Conservation (phyloP, 2,329 filamentous ascomycete species). For the Canariomyces notabilis region DNA sequence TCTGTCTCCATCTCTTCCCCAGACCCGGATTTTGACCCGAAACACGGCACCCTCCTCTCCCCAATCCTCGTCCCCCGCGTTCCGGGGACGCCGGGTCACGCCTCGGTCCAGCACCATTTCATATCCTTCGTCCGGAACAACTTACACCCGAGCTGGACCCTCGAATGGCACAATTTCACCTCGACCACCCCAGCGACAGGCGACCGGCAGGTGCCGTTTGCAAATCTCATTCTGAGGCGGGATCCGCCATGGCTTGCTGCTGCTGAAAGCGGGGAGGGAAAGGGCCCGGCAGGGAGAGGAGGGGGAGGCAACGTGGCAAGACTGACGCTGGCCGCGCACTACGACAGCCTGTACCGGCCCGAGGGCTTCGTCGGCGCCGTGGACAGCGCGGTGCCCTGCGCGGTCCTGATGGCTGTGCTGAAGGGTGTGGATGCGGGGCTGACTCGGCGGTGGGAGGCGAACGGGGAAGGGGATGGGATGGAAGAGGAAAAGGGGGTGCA, state of each 20-base stretch:
- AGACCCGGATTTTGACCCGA: slow-evolving; percentile 71
- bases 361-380: slow-evolving; percentile 88
- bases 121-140: slow-evolving; percentile 68
- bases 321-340: slow-evolving; percentile 87
- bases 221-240: slow-evolving; percentile 78
- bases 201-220: slow-evolving; percentile 68
- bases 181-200: slow-evolving; percentile 73
- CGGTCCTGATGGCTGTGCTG: slow-evolving; percentile 84
- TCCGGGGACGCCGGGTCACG: slow-evolving; percentile 74
- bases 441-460: slow-evolving; percentile 73
- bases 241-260: slow-evolving; percentile 91
- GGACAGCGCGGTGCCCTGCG: slow-evolving; percentile 90
- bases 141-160: slow-evolving; percentile 70
- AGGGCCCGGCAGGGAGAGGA: slow-evolving; percentile 62
- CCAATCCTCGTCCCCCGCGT: slow-evolving; percentile 87
- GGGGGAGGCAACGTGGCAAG: slow-evolving; percentile 68
- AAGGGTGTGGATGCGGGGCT: slow-evolving; percentile 74
- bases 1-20: slow-evolving; percentile 34
- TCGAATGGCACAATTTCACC: slow-evolving; percentile 88
- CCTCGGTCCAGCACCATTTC: slow-evolving; percentile 73
- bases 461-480: slow-evolving; percentile 51
- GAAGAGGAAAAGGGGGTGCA: slow-evolving; percentile 81
- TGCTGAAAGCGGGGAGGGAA: slow-evolving; percentile 40
- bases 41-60: slow-evolving; percentile 64
- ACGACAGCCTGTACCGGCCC: slow-evolving; percentile 77